These are phyloP conservation scores for Rubia tinctorum DNA, from an alignment of 305 asterid species.

Conservation along the genomic window DNA sequence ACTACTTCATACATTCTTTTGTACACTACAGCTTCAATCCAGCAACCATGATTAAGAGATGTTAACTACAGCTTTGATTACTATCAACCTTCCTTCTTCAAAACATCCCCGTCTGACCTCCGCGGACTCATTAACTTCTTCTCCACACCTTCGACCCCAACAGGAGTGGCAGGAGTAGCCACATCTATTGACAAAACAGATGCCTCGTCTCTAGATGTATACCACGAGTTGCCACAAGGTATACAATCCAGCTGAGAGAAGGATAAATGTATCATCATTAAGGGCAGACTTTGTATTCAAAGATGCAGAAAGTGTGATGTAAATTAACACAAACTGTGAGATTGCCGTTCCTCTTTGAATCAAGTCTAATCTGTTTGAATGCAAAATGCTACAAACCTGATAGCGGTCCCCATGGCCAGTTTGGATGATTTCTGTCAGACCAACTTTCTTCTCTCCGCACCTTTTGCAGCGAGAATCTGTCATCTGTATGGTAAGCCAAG, in stretches of 20 bases:
- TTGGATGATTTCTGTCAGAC: no score
- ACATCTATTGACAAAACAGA: constrained; percentile 61
- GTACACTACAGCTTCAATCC: no score
- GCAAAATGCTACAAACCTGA: constrained; percentile 43
- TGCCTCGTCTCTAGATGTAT: constrained; percentile 72
- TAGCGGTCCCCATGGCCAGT: constrained; percentile 87
- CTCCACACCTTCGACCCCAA: constrained; percentile 58
- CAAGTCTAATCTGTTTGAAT: neutral
- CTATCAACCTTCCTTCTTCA: constrained; percentile 32
- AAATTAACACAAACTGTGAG: neutral
- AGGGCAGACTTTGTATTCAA: neutral
- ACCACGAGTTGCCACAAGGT: constrained; percentile 77
- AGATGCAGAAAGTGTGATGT: neutral
- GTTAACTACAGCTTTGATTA: no score
- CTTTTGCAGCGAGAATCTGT: constrained; percentile 86
- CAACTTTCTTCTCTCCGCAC: constrained; percentile 69
- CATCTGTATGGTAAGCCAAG: constrained; percentile 50
- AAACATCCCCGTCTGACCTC: constrained; percentile 32
- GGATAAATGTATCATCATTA: no score
- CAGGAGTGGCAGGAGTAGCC: constrained; percentile 40
- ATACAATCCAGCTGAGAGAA: constrained; percentile 82
- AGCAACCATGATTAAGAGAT: no score
- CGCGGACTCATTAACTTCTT: constrained; percentile 60
- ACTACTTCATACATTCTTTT: no score
- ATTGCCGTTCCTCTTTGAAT: no score